phyloP scores from a whole-genome alignment of 1,139 yeast genomes.

The Kluyveromyces sp. region DNA sequence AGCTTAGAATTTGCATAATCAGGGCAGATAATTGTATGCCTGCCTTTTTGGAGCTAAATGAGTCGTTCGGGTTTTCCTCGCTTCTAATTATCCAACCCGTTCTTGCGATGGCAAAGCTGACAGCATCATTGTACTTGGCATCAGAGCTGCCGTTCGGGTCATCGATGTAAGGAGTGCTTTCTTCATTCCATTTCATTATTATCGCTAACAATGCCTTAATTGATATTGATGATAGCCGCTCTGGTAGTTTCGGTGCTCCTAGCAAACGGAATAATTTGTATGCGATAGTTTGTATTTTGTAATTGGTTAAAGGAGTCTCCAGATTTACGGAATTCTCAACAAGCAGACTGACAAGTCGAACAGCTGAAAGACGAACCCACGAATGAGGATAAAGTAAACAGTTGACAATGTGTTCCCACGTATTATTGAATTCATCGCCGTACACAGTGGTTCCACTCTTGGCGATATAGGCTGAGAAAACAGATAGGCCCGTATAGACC shows the following conservation, averaged over 20 bases:
- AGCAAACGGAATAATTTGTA: slow-evolving; percentile 68
- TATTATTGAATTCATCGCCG: slow-evolving; percentile 22
- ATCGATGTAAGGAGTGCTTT: slow-evolving; percentile 35
- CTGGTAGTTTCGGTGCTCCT: slow-evolving; percentile 67
- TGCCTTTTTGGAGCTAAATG: slow-evolving; percentile 55
- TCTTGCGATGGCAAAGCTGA: slow-evolving; percentile 58
- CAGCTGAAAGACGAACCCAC: slow-evolving; percentile 74
- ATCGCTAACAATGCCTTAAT: slow-evolving; percentile 62
- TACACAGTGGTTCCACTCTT: slow-evolving; percentile 32
- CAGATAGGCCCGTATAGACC: slow-evolving; percentile 58
- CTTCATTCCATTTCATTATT: slow-evolving; percentile 55
- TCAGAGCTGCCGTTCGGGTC: slow-evolving; percentile 25
- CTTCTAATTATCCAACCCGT: slow-evolving; percentile 59
- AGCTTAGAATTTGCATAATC: slow-evolving; percentile 45
- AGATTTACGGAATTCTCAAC: slow-evolving; percentile 39
- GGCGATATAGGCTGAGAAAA: slow-evolving; percentile 35
- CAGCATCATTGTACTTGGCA: slow-evolving; percentile 37
- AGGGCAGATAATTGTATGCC: slow-evolving; percentile 56
- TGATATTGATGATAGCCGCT: slow-evolving; percentile 56
- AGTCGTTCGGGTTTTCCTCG: slow-evolving; percentile 48
- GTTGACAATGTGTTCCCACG: slow-evolving; percentile 51
- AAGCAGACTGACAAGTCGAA: slow-evolving; percentile 53
- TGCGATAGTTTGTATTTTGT: slow-evolving; percentile 56
- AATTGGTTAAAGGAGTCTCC: slow-evolving; percentile 26
- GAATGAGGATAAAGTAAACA: slow-evolving; percentile 78